Conservation (phyloP, 2,329 filamentous ascomycete genomes). For the Talaromyces sp. region DNA sequence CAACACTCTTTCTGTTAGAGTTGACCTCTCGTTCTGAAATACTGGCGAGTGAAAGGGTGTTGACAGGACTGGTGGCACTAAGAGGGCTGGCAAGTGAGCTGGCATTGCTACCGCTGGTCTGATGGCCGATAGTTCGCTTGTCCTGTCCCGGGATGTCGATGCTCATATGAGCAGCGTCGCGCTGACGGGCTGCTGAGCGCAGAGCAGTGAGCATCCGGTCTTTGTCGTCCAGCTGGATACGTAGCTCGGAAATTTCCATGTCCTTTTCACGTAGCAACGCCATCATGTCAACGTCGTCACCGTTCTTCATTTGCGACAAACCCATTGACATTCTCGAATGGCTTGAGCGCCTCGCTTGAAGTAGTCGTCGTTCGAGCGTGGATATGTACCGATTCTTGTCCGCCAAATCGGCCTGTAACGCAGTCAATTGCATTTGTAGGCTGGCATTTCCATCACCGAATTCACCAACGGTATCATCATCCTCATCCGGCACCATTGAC, state of each 20-base stretch:
- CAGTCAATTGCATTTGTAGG: constrained; percentile 76
- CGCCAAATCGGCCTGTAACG: constrained; percentile 90
- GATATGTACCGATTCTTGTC: constrained; percentile 97
- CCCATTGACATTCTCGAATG: constrained; percentile 81
- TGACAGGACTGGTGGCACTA: constrained; percentile 25
- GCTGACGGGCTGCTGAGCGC: constrained; percentile 77
- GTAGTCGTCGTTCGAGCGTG: constrained; percentile 83
- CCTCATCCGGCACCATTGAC: constrained; percentile 43
- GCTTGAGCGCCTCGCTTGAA: constrained; percentile 86
- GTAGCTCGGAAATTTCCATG: constrained; percentile 85
- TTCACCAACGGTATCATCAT: constrained; percentile 72
- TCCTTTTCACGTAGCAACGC: constrained; percentile 81
- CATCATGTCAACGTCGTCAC: constrained; percentile 72
- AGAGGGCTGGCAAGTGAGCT: constrained; percentile 27
- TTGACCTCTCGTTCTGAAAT: constrained; percentile 40
- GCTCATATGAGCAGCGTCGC: constrained; percentile 70
- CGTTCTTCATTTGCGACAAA: constrained; percentile 58
- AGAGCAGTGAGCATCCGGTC: constrained; percentile 88
- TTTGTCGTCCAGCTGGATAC: constrained; percentile 86
- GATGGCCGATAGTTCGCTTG: constrained; percentile 29
- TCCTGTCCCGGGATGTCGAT: constrained; percentile 35
- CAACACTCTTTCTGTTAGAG: constrained; percentile 66
- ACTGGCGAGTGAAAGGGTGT: constrained; percentile 33
- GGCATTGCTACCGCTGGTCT: constrained; percentile 30
- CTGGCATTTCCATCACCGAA: constrained; percentile 84